A percentile compares a stretch with the other conserved stretches of the same genome.
phyloP scores from a whole-genome alignment of 2,329 filamentous ascomycete species.

The Fusarium pilosicola region DNA sequence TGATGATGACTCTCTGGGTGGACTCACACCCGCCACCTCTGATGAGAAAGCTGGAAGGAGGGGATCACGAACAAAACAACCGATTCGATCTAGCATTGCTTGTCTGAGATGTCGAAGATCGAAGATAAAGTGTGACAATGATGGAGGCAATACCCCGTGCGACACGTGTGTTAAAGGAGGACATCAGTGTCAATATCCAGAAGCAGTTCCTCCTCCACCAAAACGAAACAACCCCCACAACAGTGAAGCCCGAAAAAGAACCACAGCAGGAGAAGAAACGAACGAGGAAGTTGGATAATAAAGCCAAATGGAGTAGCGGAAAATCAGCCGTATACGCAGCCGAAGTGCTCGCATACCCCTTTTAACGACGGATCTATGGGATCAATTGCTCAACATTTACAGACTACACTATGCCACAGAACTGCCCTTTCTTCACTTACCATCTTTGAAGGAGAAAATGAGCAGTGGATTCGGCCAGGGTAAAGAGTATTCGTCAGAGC shows the following conservation, averaged over 20 bases:
- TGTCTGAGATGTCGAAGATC: conserved; percentile 80
- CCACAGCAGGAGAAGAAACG: conserved; percentile 7
- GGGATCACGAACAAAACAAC: conserved; percentile 47
- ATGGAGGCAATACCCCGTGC: conserved; percentile 76
- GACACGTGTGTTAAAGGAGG: conserved; percentile 77
- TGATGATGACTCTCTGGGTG: background rate
- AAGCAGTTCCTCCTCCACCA: conserved; percentile 48
- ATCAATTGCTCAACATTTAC: conserved; percentile 75
- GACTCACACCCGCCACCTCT: background rate
- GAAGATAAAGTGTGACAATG: conserved; percentile 89
- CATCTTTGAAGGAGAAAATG: conserved; percentile 7
- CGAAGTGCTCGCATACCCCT: conserved; percentile 69
- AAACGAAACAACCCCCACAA: conserved; percentile 53
- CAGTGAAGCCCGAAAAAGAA: background rate
- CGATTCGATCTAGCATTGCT: conserved; percentile 82
- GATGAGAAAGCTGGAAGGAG: conserved; percentile 29
- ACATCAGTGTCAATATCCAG: conserved; percentile 78
- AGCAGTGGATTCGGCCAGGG: background rate
- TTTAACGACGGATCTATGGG: conserved; percentile 75
- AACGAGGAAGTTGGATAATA: background rate
- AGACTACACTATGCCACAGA: conserved; percentile 77
- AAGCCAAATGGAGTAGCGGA: background rate
- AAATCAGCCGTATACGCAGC: conserved; percentile 52
- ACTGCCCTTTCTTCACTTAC: conserved; percentile 74
- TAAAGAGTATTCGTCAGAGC: background rate